These are phyloP conservation scores for Cyclostephanos tholiformis DNA, from an alignment of 108 stramenopile genomes.

Conservation along the genomic window DNA sequence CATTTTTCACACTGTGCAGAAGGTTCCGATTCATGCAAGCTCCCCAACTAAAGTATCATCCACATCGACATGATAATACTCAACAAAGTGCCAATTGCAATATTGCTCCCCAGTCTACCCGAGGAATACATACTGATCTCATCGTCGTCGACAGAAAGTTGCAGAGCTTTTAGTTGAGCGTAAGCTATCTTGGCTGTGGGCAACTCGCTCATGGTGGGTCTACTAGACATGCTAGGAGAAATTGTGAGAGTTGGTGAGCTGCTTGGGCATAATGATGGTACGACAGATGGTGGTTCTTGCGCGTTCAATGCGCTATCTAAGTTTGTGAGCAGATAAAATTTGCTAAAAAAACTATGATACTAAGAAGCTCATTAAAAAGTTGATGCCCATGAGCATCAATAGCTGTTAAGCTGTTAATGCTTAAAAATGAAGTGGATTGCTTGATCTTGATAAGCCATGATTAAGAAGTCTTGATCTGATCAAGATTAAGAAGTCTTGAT, in stretches of 20 bases:
- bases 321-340: too few species aligned
- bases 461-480: too few species aligned
- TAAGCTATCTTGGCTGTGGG: conserved; percentile 1
- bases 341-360: too few species aligned
- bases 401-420: too few species aligned
- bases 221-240: conserved; percentile 7
- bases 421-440: too few species aligned
- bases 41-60: neutral
- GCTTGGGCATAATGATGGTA: conserved; percentile 9
- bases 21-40: neutral
- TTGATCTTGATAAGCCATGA: too few species aligned
- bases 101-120: neutral
- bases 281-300: neutral
- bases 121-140: neutral
- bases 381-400: too few species aligned
- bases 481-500: too few species aligned
- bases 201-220: conserved; percentile 6
- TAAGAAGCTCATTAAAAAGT: too few species aligned
- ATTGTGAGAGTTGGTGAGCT: conserved; percentile 10
- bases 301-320: too few species aligned
- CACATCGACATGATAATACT: neutral
- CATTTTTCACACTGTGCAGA: neutral
- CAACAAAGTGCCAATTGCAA: neutral
- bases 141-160: neutral
- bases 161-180: neutral